phyloP scores from a whole-genome alignment of 106 monocot species.

The Chionographis japonica region DNA sequence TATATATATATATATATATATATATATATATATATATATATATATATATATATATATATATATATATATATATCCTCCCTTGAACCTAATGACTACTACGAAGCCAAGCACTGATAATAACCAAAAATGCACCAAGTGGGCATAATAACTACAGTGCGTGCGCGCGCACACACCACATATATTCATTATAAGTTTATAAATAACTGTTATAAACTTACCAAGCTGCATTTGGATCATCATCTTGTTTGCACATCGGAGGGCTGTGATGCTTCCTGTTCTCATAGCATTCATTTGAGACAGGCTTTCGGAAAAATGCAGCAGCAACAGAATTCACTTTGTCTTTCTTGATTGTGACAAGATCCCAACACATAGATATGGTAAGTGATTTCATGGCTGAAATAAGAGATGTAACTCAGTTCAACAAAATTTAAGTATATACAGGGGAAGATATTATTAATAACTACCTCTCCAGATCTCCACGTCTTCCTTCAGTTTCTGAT shows the following conservation, averaged over 20 bases:
- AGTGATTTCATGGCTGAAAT: conserved; percentile 76
- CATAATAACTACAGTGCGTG: too few species aligned
- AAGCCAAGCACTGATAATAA: too few species aligned
- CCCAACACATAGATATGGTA: conserved; percentile 88
- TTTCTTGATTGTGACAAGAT: conserved; percentile 74
- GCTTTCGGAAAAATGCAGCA: conserved; percentile 79
- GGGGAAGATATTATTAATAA: neutral
- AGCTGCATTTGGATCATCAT: conserved; percentile 82
- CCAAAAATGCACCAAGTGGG: too few species aligned
- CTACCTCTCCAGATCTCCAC: conserved; percentile 85
- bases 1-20: too few species aligned
- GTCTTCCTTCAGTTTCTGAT: conserved; percentile 91
- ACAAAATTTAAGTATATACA: conserved; percentile 1
- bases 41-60: too few species aligned
- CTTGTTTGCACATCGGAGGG: conserved; percentile 81
- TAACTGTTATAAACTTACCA: conserved; percentile 41
- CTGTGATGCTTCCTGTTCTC: conserved; percentile 42
- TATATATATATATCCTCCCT: too few species aligned
- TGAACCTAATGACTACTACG: too few species aligned
- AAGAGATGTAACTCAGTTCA: neutral
- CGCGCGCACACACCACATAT: too few species aligned
- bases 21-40: too few species aligned
- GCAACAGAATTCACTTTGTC: conserved; percentile 76
- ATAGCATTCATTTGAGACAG: conserved; percentile 78
- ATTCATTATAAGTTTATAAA: too few species aligned